Base-by-base conservation (phyloP, 1,139 yeast genomes). In the Scheffersomyces illinoinensis region DNA sequence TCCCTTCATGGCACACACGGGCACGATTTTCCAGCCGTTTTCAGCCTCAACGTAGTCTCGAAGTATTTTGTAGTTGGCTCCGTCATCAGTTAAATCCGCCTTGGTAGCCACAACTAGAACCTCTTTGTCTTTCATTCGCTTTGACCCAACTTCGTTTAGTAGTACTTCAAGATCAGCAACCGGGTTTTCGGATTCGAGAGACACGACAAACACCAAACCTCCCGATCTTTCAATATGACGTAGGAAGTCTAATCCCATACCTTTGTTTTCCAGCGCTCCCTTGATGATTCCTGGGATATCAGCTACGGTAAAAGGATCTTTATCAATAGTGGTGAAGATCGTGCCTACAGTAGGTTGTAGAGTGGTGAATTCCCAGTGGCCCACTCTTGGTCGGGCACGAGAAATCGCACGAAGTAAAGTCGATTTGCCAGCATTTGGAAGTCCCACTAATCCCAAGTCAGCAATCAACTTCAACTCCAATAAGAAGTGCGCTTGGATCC, bases 301-400 rank as follows among this genome's bases (percentile, higher is more conserved):
- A 0, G 98, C 98, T 1, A 95, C 98, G 0, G 98, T 91, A 70
- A 93, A 93, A 0, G 92, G 89, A 10, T 85, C 86, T 61, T 84
- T 83, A 61, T 89, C 91, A 4, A 89, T 83, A 0, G 89, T 84
- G 47, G 87, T 75, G 56, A 83, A 81, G 20, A 95, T 90, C 0
- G 98, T 93, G 2, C 99, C 99, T 53, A 95, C 86, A 0, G 95
- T 89, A 0, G 99, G 99, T 64, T 88, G 92, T 58, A 95, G 76
- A 0, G 99, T 95, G 0, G 99, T 95, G 70, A 95, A 95, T 70
- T 91, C 97, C 98, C 98, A 95, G 72, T 93, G 96, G 0, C 98
- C 99, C 14, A 95, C 92, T 60, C 93, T 79, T 1, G 99, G 98
- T 59, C 89, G 82, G 0, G 99, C 98, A 59, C 86, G 84, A 0